Evolutionary conservation across 371 early-diverging fungal genomes (phyloP).

Genomic region (Saksenaea oblongispora): DNA sequence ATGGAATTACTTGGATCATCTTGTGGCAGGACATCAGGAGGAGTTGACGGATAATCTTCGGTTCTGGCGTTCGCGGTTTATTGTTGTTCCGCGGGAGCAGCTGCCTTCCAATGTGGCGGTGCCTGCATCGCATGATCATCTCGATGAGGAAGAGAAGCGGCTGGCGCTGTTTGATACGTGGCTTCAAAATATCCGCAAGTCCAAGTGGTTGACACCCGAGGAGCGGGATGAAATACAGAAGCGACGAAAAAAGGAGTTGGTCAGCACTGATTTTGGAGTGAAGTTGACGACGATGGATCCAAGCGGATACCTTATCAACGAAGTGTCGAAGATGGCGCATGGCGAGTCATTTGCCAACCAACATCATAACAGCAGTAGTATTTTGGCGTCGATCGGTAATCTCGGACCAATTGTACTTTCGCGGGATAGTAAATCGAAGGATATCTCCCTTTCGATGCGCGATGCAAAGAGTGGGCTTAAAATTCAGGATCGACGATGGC

Average conservation of each 20-base stretch:
- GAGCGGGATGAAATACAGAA: conserved; percentile 52
- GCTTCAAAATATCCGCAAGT: conserved; percentile 74
- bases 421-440: conserved; percentile 53
- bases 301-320: conserved; percentile 38
- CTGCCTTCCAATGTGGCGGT: conserved; percentile 44
- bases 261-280: conserved; percentile 40
- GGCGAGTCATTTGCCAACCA: neutral
- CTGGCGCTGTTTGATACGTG: conserved; percentile 86
- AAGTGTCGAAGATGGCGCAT: conserved; percentile 10
- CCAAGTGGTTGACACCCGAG: conserved; percentile 48
- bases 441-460: conserved; percentile 78
- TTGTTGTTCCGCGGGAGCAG: conserved; percentile 84
- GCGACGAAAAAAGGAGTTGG: conserved; percentile 38
- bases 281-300: conserved; percentile 52
- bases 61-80: conserved; percentile 89
- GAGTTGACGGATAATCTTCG: conserved; percentile 78
- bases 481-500: conserved; percentile 90
- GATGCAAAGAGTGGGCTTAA: conserved; percentile 70
- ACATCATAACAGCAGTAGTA: conserved; percentile 13
- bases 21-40: conserved; percentile 85
- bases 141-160: conserved; percentile 92
- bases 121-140: conserved; percentile 41
- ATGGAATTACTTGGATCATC: conserved; percentile 93
- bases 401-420: conserved; percentile 18
- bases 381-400: conserved; percentile 35